Percentiles rank a stretch among this genome's conserved stretches.
Evolutionary conservation across 2,329 filamentous ascomycete species (phyloP).

Genomic region (Aschersonia sp.): DNA sequence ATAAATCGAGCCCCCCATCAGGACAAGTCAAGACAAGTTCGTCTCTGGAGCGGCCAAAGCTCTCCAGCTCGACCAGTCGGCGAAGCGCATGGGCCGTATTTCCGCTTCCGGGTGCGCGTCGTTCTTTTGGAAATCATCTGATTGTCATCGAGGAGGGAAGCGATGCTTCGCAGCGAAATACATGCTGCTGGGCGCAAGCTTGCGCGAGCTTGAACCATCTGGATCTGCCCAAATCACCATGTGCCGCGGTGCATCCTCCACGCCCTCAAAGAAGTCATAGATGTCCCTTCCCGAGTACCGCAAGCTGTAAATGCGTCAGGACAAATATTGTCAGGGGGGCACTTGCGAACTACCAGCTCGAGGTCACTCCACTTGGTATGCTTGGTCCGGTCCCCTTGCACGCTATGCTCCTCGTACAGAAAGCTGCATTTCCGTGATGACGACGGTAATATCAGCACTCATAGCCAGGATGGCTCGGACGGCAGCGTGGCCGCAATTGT

Average conservation of each 20-base stretch:
- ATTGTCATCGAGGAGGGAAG: neutral
- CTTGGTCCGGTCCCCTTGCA: constrained; percentile 29
- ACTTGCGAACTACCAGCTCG: constrained; percentile 26
- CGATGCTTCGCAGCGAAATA: neutral
- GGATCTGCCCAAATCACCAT: constrained; percentile 33
- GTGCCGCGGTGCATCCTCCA: constrained; percentile 23
- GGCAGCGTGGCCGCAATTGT: constrained; percentile 20
- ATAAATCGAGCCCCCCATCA: no score
- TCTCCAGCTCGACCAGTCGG: no score
- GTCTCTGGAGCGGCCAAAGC: no score
- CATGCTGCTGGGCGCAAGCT: neutral
- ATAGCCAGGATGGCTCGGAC: constrained; percentile 22
- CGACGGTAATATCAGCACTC: constrained; percentile 22
- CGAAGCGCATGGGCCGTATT: no score
- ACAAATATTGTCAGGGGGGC: constrained; percentile 28
- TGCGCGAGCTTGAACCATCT: constrained; percentile 8
- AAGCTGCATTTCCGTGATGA: constrained; percentile 36
- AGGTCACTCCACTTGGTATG: constrained; percentile 32
- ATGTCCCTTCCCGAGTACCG: constrained; percentile 27
- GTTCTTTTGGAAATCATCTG: no score
- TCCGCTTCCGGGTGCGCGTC: no score
- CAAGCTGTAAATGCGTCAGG: constrained; percentile 30
- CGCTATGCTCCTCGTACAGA: constrained; percentile 24
- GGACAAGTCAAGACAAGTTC: no score
- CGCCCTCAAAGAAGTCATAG: constrained; percentile 22